These are phyloP conservation scores for Thalassiosira allenii DNA, from an alignment of 352 stramenopile genomes.

Conservation along the genomic window DNA sequence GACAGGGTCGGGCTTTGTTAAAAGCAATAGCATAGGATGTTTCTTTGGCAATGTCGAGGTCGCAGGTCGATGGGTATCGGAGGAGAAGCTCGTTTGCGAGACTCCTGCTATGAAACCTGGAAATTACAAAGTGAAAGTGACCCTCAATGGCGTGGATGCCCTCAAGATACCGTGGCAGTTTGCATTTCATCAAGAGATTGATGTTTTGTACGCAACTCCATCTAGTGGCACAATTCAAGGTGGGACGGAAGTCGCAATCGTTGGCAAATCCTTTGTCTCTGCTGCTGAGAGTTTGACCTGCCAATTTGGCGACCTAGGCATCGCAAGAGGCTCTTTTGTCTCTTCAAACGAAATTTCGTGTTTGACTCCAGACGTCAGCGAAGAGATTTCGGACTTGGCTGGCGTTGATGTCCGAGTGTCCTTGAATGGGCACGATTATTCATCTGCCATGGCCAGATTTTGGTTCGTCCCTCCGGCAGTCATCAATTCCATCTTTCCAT, in stretches of 20 bases:
- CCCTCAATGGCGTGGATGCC: slow-evolving; percentile 86
- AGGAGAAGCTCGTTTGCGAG: slow-evolving; percentile 50
- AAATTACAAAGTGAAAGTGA: slow-evolving; percentile 60
- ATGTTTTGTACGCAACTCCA: slow-evolving; percentile 54
- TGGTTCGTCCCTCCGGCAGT: slow-evolving; percentile 35
- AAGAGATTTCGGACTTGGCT: slow-evolving; percentile 22
- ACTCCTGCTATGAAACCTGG: slow-evolving; percentile 56
- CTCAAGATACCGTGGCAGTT: slow-evolving; percentile 86
- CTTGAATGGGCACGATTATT: slow-evolving; percentile 73
- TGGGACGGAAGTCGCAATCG: slow-evolving; percentile 87
- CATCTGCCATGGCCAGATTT: slow-evolving; percentile 42
- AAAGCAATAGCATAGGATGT: slow-evolving; percentile 49
- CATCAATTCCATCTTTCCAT: slow-evolving; percentile 55
- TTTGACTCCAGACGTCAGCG: slow-evolving; percentile 45
- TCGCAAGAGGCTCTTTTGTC: slow-evolving; percentile 43
- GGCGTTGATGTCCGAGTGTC: slow-evolving; percentile 54
- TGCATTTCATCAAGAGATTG: slow-evolving; percentile 74
- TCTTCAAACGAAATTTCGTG: slow-evolving; percentile 57
- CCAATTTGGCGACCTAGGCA: slow-evolving; percentile 64
- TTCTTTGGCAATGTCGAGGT: slow-evolving; percentile 56
- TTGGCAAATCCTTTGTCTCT: slow-evolving; percentile 87
- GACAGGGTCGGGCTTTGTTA: slow-evolving; percentile 60
- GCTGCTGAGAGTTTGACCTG: slow-evolving; percentile 87
- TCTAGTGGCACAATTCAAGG: slow-evolving; percentile 66
- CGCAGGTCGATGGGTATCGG: slow-evolving; percentile 41